phyloP scores from a whole-genome alignment of 768 basidiomycete genomes.

The Auricularia cornea region DNA sequence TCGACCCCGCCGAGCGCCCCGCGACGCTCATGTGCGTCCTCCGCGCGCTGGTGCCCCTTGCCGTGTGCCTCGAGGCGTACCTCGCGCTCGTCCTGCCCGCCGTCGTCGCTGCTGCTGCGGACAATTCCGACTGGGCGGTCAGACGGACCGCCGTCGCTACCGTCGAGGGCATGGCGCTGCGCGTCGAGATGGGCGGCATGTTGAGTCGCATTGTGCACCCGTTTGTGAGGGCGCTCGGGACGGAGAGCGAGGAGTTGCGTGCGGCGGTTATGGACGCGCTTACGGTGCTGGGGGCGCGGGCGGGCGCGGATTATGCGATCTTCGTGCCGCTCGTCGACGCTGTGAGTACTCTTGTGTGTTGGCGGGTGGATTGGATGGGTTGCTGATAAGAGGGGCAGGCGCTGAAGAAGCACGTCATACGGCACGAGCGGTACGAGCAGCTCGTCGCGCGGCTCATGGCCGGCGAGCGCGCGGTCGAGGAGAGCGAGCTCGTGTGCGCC shows the following conservation, averaged over 20 bases:
- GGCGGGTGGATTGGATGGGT: not conserved
- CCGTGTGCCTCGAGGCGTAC: constrained; percentile 41
- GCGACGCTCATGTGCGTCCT: constrained; percentile 27
- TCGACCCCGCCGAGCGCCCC: constrained; percentile 23
- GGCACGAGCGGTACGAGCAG: not conserved
- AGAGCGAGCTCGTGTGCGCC: not conserved
- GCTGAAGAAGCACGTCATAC: not conserved
- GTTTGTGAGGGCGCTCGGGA: constrained; percentile 28
- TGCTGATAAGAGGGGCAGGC: not conserved
- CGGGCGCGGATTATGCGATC: constrained; percentile 39
- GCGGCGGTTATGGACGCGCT: constrained; percentile 36
- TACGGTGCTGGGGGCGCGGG: constrained; percentile 34
- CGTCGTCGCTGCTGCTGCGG: constrained; percentile 29
- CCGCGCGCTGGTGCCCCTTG: constrained; percentile 38
- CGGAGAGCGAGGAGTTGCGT: constrained; percentile 22
- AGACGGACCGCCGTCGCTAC: constrained; percentile 33
- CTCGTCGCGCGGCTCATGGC: not conserved
- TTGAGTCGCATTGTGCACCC: constrained; percentile 41
- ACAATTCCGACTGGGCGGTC: constrained; percentile 10
- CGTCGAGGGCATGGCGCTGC: constrained; percentile 34
- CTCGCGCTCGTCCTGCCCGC: constrained; percentile 39
- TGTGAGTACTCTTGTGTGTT: constrained; percentile 16
- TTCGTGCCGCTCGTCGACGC: constrained; percentile 43
- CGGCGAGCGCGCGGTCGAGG: not conserved
- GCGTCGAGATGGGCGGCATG: constrained; percentile 40